A percentile compares a stretch with the other conserved stretches of the same genome.
Conservation (phyloP, 805 yeast species). For the Spathaspora girioi region DNA sequence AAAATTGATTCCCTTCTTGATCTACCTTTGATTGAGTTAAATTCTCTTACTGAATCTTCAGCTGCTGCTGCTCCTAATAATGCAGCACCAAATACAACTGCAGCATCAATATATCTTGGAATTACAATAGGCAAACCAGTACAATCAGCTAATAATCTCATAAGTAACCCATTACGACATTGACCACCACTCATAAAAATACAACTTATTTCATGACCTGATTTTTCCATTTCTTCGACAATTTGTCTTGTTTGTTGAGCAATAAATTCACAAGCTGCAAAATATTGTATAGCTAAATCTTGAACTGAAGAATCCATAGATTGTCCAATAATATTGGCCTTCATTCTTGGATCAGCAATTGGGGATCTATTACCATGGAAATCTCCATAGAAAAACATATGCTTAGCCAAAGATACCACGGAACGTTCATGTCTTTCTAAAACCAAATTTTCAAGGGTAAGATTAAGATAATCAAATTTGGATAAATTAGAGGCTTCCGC, state of each 20-base stretch:
- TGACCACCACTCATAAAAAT: constrained; percentile 96
- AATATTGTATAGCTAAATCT: constrained; percentile 78
- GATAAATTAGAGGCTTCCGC: constrained; percentile 70
- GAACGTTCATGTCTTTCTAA: constrained; percentile 58
- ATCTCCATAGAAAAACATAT: constrained; percentile 92
- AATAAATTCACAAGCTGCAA: constrained; percentile 95
- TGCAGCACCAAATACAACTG: constrained; percentile 96
- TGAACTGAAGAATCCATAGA: constrained; percentile 86
- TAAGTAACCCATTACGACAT: constrained; percentile 84
- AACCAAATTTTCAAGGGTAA: constrained; percentile 64
- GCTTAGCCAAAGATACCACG: constrained; percentile 76
- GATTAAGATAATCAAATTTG: constrained; percentile 79
- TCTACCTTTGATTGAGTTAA: constrained; percentile 28
- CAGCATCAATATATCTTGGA: constrained; percentile 94
- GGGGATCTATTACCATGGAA: constrained; percentile 96
- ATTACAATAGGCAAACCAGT: constrained; percentile 89
- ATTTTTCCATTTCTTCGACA: constrained; percentile 73
- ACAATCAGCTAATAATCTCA: constrained; percentile 88
- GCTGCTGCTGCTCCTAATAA: constrained; percentile 93
- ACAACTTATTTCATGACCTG: constrained; percentile 74
- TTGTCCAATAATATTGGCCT: constrained; percentile 88
- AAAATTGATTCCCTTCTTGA: constrained; percentile 33
- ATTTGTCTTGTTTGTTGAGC: constrained; percentile 97
- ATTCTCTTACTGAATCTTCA: constrained; percentile 49
- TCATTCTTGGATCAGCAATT: constrained; percentile 93